Evolutionary conservation across 108 stramenopile genomes (phyloP), one percentile per base, ranked within the genome.

Genomic region (Seminavis robusta): DNA sequence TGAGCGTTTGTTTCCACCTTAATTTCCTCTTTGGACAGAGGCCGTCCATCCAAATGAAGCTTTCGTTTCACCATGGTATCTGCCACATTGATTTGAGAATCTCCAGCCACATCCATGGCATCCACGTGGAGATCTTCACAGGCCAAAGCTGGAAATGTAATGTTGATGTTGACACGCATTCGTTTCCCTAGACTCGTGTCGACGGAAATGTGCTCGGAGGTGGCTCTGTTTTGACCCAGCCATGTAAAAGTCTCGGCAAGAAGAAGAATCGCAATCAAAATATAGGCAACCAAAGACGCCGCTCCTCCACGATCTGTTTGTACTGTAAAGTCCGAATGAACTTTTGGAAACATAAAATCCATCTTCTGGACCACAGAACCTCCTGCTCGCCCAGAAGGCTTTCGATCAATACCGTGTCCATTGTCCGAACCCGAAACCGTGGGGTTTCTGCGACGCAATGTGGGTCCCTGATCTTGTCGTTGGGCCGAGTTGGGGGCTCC

Each of bases 51-150:
- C 1, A 64, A 32, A 58, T 69, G 73, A 10, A 87, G 61, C 9
- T 74, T 64, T 24, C 52, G 67, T 63, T 88, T 93, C 44, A 69
- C 65, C 32, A 88, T 52, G 2, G 76, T 80, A 39, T 98, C 94
- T 26, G 90, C 90, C n/a, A 97, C 59, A 48, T 91, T 64, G 17
- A 96, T 47, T 63, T 98, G 96, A 15, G 95, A 93, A 67, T 99
- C 97, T 5, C 98, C 98, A 3, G 98, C 96, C 19, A 97, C 94
- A 62, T 99, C 98, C 76, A 99, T 98, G 0, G 90, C 94, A 67
- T 99, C 97, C 31, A 99, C 54, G 61, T 99, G 97, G 37, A 98
- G 69, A 63, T 99, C 96, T 15, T 81, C 73, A 74, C 98, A 99
- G 28, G 80, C 81, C 45, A 99, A 61, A 5, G 77, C 72, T 33